phyloP scores from a whole-genome alignment of 2,329 filamentous ascomycete species.

The Colletotrichum australisinense region DNA sequence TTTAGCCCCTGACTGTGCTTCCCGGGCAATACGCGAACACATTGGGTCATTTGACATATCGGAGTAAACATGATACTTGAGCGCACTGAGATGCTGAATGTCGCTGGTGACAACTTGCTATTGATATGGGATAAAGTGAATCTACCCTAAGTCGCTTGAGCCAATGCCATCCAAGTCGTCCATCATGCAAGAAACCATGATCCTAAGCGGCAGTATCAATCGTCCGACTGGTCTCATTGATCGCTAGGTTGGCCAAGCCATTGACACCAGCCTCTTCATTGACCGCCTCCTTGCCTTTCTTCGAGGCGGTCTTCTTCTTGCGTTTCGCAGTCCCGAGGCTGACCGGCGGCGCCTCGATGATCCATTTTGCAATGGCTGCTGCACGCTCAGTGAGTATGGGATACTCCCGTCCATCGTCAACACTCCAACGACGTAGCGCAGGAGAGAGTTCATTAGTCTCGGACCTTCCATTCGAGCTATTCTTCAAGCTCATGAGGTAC shows the following conservation, averaged over 20 bases:
- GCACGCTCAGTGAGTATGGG: constrained; percentile 78
- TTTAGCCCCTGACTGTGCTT: too few relatives aligned
- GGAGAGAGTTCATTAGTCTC: constrained; percentile 28
- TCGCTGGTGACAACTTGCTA: neutral
- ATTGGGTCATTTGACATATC: neutral
- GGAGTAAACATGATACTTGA: neutral
- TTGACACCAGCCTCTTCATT: neutral
- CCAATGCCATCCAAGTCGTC: neutral
- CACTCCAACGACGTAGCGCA: constrained; percentile 66
- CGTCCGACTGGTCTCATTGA: constrained; percentile 8
- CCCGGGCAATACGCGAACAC: neutral
- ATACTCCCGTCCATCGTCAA: constrained; percentile 76
- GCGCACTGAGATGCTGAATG: neutral
- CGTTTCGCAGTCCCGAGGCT: constrained; percentile 49
- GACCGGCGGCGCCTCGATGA: constrained; percentile 66
- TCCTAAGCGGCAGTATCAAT: constrained; percentile 9
- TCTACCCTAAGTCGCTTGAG: neutral
- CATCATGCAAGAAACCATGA: neutral
- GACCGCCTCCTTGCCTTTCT: neutral
- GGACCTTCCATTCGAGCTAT: constrained; percentile 39
- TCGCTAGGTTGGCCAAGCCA: neutral
- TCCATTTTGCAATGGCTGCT: constrained; percentile 76
- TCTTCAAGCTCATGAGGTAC: constrained; percentile 15
- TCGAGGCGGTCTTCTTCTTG: constrained; percentile 44
- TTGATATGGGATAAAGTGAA: neutral